These are phyloP conservation scores for Blakeslea trispora DNA, from an alignment of 371 early-diverging fungal species.

Conservation along the genomic window DNA sequence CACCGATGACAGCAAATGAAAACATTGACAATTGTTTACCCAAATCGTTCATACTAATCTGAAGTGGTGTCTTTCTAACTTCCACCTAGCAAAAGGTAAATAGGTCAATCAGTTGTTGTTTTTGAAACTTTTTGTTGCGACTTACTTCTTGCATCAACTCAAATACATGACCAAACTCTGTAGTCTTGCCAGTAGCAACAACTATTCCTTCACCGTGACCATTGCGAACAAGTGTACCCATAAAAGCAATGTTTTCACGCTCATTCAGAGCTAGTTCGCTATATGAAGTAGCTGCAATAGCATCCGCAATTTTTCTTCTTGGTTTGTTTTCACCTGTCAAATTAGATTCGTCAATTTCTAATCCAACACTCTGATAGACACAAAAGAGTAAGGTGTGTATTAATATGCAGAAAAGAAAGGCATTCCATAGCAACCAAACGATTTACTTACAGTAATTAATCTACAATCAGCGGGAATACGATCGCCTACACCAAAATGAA, in stretches of 20 bases:
- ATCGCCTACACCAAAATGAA: slow-evolving; percentile 83
- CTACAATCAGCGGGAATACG: slow-evolving; percentile 88
- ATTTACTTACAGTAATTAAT: slow-evolving; percentile 54
- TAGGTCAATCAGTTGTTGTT: background rate
- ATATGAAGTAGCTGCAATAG: slow-evolving; percentile 46
- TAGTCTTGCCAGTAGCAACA: slow-evolving; percentile 82
- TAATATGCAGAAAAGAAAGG: too few species aligned
- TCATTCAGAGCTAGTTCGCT: slow-evolving; percentile 70
- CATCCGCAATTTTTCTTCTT: slow-evolving; percentile 63
- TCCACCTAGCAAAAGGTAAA: slow-evolving; percentile 56
- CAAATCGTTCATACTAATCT: slow-evolving; percentile 85
- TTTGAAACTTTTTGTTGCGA: background rate
- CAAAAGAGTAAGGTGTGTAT: background rate
- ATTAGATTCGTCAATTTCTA: slow-evolving; percentile 86
- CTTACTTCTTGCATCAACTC: slow-evolving; percentile 79
- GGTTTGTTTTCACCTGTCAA: slow-evolving; percentile 91
- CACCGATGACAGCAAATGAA: slow-evolving; percentile 87
- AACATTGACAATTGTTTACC: slow-evolving; percentile 82
- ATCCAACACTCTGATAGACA: slow-evolving; percentile 58
- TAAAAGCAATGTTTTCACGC: slow-evolving; percentile 82
- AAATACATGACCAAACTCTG: slow-evolving; percentile 88
- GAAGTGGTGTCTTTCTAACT: slow-evolving; percentile 81
- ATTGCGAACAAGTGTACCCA: slow-evolving; percentile 85
- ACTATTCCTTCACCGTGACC: slow-evolving; percentile 84
- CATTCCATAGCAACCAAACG: background rate